Evolutionary conservation across 1,139 yeast species (phyloP).

Genomic region (Waltiozyma sp.): DNA sequence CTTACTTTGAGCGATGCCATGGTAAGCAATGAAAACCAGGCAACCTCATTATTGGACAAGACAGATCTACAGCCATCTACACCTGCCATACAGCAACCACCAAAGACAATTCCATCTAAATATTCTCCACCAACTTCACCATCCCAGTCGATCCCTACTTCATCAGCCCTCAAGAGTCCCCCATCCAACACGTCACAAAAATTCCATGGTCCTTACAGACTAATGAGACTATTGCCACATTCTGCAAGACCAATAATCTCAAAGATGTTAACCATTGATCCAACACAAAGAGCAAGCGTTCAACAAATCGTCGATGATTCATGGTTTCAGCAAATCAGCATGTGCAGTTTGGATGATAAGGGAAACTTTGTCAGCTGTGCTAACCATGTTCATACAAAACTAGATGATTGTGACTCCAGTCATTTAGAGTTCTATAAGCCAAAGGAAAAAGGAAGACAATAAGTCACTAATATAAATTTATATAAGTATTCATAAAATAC

Average conservation of each 20-base stretch:
- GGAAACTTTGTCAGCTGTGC: slow-evolving; percentile 35
- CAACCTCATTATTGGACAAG: background rate
- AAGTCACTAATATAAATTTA: too few species aligned
- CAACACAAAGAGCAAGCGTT: slow-evolving; percentile 56
- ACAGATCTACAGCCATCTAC: too few species aligned
- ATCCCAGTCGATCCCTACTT: background rate
- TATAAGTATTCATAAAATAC: too few species aligned
- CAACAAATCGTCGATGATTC: slow-evolving; percentile 56
- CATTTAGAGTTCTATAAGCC: slow-evolving; percentile 30
- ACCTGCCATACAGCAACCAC: background rate
- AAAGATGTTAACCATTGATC: slow-evolving; percentile 62
- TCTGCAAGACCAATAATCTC: slow-evolving; percentile 73
- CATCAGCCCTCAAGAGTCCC: background rate
- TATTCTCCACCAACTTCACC: background rate
- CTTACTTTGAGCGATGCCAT: too few species aligned
- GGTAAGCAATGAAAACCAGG: background rate
- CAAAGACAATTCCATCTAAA: background rate
- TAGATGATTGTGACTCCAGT: slow-evolving; percentile 31
- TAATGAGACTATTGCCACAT: slow-evolving; percentile 77
- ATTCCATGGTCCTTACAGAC: slow-evolving; percentile 71
- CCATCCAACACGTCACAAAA: slow-evolving; percentile 1
- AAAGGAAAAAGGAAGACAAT: too few species aligned
- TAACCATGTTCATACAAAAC: slow-evolving; percentile 48
- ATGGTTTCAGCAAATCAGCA: slow-evolving; percentile 56
- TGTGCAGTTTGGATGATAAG: slow-evolving; percentile 33